phyloP scores from a whole-genome alignment of 2,329 filamentous ascomycete species.

The Fusarium algeriense region DNA sequence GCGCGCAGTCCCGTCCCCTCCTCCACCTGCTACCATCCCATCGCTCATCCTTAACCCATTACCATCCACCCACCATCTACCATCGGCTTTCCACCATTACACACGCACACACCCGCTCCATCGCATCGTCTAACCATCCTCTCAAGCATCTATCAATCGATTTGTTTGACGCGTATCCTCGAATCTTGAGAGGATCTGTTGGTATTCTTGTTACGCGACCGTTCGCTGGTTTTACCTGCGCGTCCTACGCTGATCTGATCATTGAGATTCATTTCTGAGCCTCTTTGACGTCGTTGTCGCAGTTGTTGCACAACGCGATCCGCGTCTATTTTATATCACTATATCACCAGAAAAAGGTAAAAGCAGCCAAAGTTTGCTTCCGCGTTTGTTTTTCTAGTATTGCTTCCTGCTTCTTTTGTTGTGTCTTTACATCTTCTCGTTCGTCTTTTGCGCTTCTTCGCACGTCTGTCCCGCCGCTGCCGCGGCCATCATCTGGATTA shows the following conservation, averaged over 20 bases:
- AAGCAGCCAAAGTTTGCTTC: slow-evolving; percentile 15
- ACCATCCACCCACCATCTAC: slow-evolving; percentile 37
- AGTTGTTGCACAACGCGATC: slow-evolving; percentile 47
- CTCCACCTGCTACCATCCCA: slow-evolving; percentile 38
- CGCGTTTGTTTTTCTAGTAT: slow-evolving; percentile 10
- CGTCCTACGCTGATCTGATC: slow-evolving; percentile 9
- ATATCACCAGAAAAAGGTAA: slow-evolving; percentile 48
- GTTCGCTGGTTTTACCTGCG: slow-evolving; percentile 35
- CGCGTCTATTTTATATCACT: slow-evolving; percentile 39
- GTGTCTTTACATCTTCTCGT: slow-evolving; percentile 21
- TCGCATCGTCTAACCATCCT: slow-evolving; percentile 45
- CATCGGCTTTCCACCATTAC: slow-evolving; percentile 45
- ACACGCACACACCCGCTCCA: slow-evolving; percentile 44
- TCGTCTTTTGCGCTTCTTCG: slow-evolving; percentile 13
- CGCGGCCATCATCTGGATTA: slow-evolving; percentile 36
- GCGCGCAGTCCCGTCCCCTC: slow-evolving; percentile 45
- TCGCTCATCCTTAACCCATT: slow-evolving; percentile 37
- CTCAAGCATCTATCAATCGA: slow-evolving; percentile 16
- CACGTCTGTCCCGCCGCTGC: slow-evolving; percentile 27
- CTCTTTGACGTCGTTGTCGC: slow-evolving; percentile 39
- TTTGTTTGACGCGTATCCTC: slow-evolving; percentile 25
- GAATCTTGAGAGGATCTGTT: slow-evolving; percentile 23
- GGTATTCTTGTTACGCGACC: slow-evolving; percentile 38
- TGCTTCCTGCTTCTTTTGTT: slow-evolving; percentile 23
- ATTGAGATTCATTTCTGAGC: slow-evolving; percentile 14